Evolutionary conservation across 495 filamentous ascomycete genomes (phyloP).

Genomic region (Aspergillus egyptiacus): DNA sequence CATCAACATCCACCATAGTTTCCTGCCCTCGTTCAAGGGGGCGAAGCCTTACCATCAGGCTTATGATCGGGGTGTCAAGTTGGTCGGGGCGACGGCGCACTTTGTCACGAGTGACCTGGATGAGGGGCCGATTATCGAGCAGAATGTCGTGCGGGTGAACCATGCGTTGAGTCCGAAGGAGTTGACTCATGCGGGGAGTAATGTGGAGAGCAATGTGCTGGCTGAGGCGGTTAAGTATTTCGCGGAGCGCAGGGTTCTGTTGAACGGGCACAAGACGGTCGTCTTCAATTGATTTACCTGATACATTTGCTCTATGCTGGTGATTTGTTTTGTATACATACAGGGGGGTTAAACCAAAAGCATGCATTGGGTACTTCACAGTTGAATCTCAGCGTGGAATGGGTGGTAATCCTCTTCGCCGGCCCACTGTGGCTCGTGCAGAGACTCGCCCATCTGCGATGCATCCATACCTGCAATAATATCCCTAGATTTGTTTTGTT

Average conservation of each 20-base stretch:
- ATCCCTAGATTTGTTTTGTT: slow-evolving; percentile 27
- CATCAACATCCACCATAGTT: slow-evolving; percentile 79
- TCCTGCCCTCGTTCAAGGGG: slow-evolving; percentile 74
- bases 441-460: slow-evolving; percentile 43
- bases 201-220: slow-evolving; percentile 68
- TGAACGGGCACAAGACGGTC: slow-evolving; percentile 69
- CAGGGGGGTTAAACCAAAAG: no score
- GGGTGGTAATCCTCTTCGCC: slow-evolving; percentile 42
- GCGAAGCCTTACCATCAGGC: slow-evolving; percentile 79
- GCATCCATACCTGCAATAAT: slow-evolving; percentile 42
- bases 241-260: slow-evolving; percentile 61
- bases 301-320: slow-evolving; percentile 5
- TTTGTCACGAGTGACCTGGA: slow-evolving; percentile 72
- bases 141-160: slow-evolving; percentile 62
- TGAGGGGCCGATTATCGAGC: slow-evolving; percentile 75
- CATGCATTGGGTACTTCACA: slow-evolving; percentile 7
- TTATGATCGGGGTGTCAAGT: slow-evolving; percentile 71
- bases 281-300: slow-evolving; percentile 50
- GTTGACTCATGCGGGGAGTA: slow-evolving; percentile 65
- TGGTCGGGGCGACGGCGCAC: slow-evolving; percentile 71
- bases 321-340: slow-evolving; percentile 2
- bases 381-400: slow-evolving; percentile 21
- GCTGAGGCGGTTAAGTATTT: slow-evolving; percentile 69
- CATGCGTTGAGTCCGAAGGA: slow-evolving; percentile 65
- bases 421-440: slow-evolving; percentile 34